Base-by-base conservation (phyloP, 495 filamentous ascomycete genomes). In the Penicillium odoratum region DNA sequence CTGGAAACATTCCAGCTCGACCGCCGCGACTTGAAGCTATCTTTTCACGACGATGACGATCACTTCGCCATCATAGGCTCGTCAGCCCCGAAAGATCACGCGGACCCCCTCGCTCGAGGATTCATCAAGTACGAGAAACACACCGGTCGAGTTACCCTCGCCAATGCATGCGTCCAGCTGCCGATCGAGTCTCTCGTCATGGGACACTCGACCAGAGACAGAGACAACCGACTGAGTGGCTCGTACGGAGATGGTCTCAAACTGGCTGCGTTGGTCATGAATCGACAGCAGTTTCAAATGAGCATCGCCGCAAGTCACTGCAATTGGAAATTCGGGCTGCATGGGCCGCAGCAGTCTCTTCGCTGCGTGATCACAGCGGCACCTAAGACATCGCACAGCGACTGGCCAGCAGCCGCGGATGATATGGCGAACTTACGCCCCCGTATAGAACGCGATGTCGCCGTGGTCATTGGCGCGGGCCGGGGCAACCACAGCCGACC, bases 181-280 rank as follows among this genome's bases (percentile, higher is more conserved):
- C 29, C 55, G 3, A 54, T 51, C 7, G 48, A 60, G 21, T 29
- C 21, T 33, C 57, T 64, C 34, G 36, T 55, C 46, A 34, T 46
- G 13, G 52, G 52, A 34, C 47, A 47, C 53, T 33, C 45, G 33
- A 38, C 29, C 18, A 55, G 29, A 28, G 48, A 61, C 4, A 38
- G 34, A 15, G 34, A 38, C 34, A 29, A 49, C 7, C 28, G 61
- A 16, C 47, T 61, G 10, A 62, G 62, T 3, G 66, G 67, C 9
- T 53, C 31, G 18, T 59, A 69, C 38, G 64, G 69, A 11, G 69
- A 71, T 33, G 69, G 69, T 40, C 62, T 69, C 47, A 71, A 71
- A 33, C 33, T 71, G 11, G 66, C 69, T 21, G 54, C 60, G 26
- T 50, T 71, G 15, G 56, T 64, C 1, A 58, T 68, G 58, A 52